A percentile compares a stretch with the other conserved stretches of the same genome.
Evolutionary conservation across 2,329 filamentous ascomycete genomes (phyloP).

Genomic region (Xylariaceae sp.): DNA sequence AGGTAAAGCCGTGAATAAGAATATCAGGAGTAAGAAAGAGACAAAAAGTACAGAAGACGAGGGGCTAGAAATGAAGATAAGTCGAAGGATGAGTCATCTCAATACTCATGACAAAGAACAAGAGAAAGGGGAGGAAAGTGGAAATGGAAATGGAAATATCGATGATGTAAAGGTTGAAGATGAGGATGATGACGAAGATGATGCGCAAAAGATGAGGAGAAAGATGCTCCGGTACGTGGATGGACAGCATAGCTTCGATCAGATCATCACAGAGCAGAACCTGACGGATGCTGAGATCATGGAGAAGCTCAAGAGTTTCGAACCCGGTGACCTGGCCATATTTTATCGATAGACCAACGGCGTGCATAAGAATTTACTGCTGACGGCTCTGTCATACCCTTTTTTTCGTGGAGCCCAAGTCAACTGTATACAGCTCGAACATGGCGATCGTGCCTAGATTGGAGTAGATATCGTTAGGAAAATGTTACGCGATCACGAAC

Average conservation of each 20-base stretch:
- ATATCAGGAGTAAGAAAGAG: neutral
- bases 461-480: too few species aligned
- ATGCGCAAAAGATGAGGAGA: conserved; percentile 37
- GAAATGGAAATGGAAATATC: neutral
- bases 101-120: neutral
- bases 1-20: conserved; percentile 31
- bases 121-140: neutral
- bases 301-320: conserved; percentile 67
- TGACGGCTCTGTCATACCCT: too few species aligned
- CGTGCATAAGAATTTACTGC: too few species aligned
- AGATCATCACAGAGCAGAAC: conserved; percentile 79
- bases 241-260: conserved; percentile 78
- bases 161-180: neutral
- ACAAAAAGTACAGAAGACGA: conserved; percentile 14
- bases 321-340: conserved; percentile 58
- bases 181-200: conserved; percentile 16
- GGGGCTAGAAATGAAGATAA: conserved; percentile 25
- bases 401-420: too few species aligned
- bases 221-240: conserved; percentile 71
- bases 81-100: conserved; percentile 2
- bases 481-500: too few species aligned
- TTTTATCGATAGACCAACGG: conserved; percentile 55
- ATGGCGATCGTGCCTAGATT: too few species aligned
- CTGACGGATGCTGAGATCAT: conserved; percentile 73
- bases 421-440: too few species aligned